phyloP scores from a whole-genome alignment of 352 stramenopile genomes.

The Sclerospora graminicola region DNA sequence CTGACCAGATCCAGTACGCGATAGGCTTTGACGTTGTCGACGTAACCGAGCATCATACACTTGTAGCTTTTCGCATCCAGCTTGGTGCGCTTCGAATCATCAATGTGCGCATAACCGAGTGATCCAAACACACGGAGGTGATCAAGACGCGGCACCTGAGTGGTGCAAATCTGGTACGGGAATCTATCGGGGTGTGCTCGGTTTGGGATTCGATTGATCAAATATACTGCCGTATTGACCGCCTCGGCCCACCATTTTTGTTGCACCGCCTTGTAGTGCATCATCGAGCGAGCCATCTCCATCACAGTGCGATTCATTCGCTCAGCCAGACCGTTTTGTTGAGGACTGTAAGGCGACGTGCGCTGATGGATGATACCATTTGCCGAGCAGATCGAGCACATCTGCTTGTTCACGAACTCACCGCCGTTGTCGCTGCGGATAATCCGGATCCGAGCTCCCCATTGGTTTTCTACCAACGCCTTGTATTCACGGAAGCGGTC shows the following conservation, averaged over 20 bases:
- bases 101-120: slow-evolving; percentile 13
- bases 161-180: slow-evolving; percentile 14
- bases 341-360: background rate
- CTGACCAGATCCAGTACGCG: slow-evolving; percentile 9
- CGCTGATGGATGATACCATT: background rate
- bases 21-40: slow-evolving; percentile 10
- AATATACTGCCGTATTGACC: no score
- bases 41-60: slow-evolving; percentile 17
- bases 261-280: no score
- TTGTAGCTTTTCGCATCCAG: slow-evolving; percentile 13
- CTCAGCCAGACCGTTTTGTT: background rate
- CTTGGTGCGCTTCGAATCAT: slow-evolving; percentile 16
- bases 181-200: background rate
- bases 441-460: background rate
- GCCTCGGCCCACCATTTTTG: no score
- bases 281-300: no score
- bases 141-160: slow-evolving; percentile 1
- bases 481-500: background rate
- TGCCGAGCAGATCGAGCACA: background rate
- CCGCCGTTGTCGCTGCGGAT: background rate
- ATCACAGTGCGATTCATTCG: background rate
- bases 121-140: slow-evolving; percentile 22
- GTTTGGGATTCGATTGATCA: no score
- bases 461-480: background rate
- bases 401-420: background rate